Conservation (phyloP, 2,329 filamentous ascomycete species). For the Nemania abortiva region DNA sequence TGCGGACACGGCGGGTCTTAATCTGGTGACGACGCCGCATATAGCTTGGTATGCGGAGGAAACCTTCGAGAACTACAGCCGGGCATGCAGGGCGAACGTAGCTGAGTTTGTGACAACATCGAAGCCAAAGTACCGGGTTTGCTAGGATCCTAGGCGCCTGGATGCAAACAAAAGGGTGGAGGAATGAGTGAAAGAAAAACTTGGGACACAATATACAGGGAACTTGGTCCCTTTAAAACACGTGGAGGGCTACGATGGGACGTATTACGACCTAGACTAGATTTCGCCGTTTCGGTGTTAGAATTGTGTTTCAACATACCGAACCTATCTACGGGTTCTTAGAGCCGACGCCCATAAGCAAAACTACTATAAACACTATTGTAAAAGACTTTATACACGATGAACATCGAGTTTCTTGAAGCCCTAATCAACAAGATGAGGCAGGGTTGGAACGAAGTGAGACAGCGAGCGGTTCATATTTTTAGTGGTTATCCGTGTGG, state of each 20-base stretch:
- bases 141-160: not conserved
- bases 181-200: not conserved
- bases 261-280: not conserved
- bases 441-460: not conserved
- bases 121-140: slow-evolving; percentile 42
- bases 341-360: not conserved
- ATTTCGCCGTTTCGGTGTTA: not conserved
- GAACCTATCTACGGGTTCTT: not conserved
- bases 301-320: not conserved
- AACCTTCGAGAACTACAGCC: slow-evolving; percentile 47
- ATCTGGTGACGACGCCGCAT: slow-evolving; percentile 51
- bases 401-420: not conserved
- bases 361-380: not conserved
- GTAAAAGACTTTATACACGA: not conserved
- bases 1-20: slow-evolving; percentile 45
- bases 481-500: not conserved
- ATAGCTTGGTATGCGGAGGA: slow-evolving; percentile 50
- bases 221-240: not conserved
- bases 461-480: not conserved
- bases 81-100: slow-evolving; percentile 45
- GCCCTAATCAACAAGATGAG: not conserved
- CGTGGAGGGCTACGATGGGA: not conserved
- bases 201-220: not conserved
- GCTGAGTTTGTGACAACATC: slow-evolving; percentile 44
- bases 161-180: not conserved